Evolutionary conservation across 768 basidiomycete species (phyloP).

Genomic region (Rhizopogon salebrosus): DNA sequence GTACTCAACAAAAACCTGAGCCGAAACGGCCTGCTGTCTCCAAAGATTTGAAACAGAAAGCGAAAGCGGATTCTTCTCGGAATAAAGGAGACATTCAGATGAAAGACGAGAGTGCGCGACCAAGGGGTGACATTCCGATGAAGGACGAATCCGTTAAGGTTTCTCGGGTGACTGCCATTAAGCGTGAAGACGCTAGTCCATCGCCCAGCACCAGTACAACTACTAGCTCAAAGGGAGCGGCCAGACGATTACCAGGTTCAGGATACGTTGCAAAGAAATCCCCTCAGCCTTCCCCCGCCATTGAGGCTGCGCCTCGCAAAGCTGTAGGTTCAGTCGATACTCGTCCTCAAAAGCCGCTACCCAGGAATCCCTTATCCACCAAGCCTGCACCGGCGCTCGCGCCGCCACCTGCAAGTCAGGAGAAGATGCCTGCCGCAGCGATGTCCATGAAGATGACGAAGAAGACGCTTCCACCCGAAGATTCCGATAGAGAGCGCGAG

Average conservation of each 20-base stretch:
- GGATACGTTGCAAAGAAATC: constrained; percentile 39
- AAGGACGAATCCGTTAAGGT: constrained; percentile 40
- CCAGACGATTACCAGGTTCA: constrained; percentile 42
- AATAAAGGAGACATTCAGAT: constrained; percentile 33
- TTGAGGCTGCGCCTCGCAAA: constrained; percentile 14
- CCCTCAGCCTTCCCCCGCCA: constrained; percentile 15
- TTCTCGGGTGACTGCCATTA: constrained; percentile 25
- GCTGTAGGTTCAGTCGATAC: constrained; percentile 21
- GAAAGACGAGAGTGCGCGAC: constrained; percentile 31
- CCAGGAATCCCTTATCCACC: constrained; percentile 27
- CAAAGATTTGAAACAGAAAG: constrained; percentile 41
- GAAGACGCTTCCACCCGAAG: constrained; percentile 19
- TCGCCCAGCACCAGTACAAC: constrained; percentile 7
- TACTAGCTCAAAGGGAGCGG: constrained; percentile 14
- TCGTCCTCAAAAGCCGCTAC: constrained; percentile 22
- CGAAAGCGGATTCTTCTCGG: constrained; percentile 18
- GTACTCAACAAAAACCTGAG: constrained; percentile 19
- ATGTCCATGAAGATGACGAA: constrained; percentile 13
- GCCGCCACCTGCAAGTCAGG: constrained; percentile 19
- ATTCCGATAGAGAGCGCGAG: constrained; percentile 21
- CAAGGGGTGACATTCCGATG: constrained; percentile 36
- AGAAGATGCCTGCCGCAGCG: constrained; percentile 14
- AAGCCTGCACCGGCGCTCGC: constrained; percentile 28
- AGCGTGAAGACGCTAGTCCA: constrained; percentile 20
- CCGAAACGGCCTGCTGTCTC: constrained; percentile 42